phyloP scores from a whole-genome alignment of 352 stramenopile genomes.

The Phytophthora palmivora region DNA sequence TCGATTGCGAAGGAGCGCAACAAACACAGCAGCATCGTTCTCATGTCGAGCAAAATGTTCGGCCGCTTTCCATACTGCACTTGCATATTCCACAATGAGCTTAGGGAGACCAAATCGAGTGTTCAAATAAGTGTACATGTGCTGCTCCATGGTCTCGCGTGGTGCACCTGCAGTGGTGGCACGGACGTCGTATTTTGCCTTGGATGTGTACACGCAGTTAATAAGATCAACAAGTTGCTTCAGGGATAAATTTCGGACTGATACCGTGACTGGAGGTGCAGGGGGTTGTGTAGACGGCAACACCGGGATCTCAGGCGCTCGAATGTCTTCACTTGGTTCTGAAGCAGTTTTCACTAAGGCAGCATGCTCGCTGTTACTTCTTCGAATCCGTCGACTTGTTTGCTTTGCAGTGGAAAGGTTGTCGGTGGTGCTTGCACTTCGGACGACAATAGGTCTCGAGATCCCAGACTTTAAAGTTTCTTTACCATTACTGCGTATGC shows the following conservation, averaged over 20 bases:
- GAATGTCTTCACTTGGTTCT: constrained; percentile 9
- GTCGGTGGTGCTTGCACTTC: constrained; percentile 9
- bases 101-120: constrained; percentile 82
- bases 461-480: constrained; percentile 2
- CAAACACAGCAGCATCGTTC: constrained; percentile 84
- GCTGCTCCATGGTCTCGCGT: constrained; percentile 88
- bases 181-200: constrained; percentile 75
- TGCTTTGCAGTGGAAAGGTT: constrained; percentile 3
- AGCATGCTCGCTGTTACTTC: constrained; percentile 19
- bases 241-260: constrained; percentile 61
- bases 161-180: constrained; percentile 47
- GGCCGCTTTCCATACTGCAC: constrained; percentile 81
- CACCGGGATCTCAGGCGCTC: constrained; percentile 6
- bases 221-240: constrained; percentile 85
- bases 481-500: constrained; percentile 7
- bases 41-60: constrained; percentile 53
- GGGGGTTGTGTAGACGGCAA: constrained; percentile 6
- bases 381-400: constrained; percentile 29
- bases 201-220: constrained; percentile 75
- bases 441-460: constrained; percentile 1
- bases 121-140: constrained; percentile 91
- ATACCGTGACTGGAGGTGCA: constrained; percentile 4
- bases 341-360: not conserved
- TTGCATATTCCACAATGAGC: constrained; percentile 83
- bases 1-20: constrained; percentile 76